These are phyloP conservation scores for Triticum monococcum DNA, from an alignment of 176 grass and related monocot species.

Conservation along the genomic window DNA sequence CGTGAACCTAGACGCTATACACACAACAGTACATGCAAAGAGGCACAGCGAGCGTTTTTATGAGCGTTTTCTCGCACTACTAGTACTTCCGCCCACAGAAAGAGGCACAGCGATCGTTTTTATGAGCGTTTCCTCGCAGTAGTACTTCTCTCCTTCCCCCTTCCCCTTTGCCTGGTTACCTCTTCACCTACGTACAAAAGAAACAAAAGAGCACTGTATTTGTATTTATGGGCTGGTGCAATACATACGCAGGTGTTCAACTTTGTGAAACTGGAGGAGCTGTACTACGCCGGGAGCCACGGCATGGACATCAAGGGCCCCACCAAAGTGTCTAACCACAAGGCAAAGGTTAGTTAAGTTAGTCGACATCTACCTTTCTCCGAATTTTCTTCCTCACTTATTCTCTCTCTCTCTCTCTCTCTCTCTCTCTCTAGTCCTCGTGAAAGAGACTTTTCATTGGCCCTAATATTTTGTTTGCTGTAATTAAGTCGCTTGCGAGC, in stretches of 20 bases:
- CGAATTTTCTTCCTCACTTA: not conserved
- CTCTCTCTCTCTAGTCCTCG: not conserved
- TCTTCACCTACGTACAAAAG: not conserved
- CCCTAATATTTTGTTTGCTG: not conserved
- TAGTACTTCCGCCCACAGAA: not conserved
- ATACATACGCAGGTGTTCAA: conserved; percentile 37
- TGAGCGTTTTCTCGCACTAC: not conserved
- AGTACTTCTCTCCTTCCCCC: not conserved
- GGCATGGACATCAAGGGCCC: conserved; percentile 81
- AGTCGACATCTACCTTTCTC: not conserved
- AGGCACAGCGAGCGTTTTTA: not conserved
- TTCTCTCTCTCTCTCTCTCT: not conserved
- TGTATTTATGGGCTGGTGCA: not conserved
- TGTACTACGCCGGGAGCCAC: conserved; percentile 86
- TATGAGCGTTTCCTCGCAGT: too few species aligned
- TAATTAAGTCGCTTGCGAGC: not conserved
- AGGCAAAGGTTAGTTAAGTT: conserved; percentile 34
- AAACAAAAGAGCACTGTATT: not conserved
- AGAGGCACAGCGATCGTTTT: too few species aligned
- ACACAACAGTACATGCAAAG: not conserved
- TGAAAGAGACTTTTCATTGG: conserved; percentile 6
- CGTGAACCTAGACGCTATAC: conserved; percentile 15
- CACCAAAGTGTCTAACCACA: conserved; percentile 31
- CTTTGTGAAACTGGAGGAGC: conserved; percentile 55
- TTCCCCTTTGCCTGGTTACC: not conserved